Evolutionary conservation across 257 asterid genomes (phyloP), one percentile per base, ranked within the genome.

Genomic region (Jacaranda copaia): DNA sequence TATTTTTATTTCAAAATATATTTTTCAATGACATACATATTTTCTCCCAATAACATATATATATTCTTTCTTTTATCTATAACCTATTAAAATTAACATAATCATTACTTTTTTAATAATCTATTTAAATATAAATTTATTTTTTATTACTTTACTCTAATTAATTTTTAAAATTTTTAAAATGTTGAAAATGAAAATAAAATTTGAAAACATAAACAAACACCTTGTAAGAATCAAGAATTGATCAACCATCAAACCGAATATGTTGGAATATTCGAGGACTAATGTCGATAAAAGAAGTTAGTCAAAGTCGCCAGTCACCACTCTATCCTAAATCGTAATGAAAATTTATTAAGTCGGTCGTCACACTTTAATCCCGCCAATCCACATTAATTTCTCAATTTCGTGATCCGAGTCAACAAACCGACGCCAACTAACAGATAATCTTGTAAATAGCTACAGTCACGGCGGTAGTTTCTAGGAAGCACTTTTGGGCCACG

Each of bases 401-500:
- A 1, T 59, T 25, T 0, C 66, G 15, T 32, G 59, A 45, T 20
- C 45, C 62, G 32, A 14, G 62, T 13, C 48, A 7, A 69, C 1
- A 51, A 53, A 58, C 25, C n/a, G 20, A 72, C 77, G 68, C 45
- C 45, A 59, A 19, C 57, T 42, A 40, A 57, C 59, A 12, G 77
- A 73, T 73, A 45, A 73, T 73, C 13, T 73, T 25, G 32, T 55
- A 42, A 16, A 72, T 40, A 4, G 16, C 42, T 55, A 39, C 48
- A 39, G 56, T 56, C 46, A 12, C 15, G 11, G 3, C 5, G 6
- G 65, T 16, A 39, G 76, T 42, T 19, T 72, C 32, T 4, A 1
- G 10, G 58, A 58, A 19, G 46, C 2, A 25, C 32, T 25, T 55
- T 3, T 5, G 1, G 1, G 70, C 18, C 19, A 69, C 77, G 81